phyloP scores from a whole-genome alignment of 805 yeast species.

The Yamadazyma laniorum region DNA sequence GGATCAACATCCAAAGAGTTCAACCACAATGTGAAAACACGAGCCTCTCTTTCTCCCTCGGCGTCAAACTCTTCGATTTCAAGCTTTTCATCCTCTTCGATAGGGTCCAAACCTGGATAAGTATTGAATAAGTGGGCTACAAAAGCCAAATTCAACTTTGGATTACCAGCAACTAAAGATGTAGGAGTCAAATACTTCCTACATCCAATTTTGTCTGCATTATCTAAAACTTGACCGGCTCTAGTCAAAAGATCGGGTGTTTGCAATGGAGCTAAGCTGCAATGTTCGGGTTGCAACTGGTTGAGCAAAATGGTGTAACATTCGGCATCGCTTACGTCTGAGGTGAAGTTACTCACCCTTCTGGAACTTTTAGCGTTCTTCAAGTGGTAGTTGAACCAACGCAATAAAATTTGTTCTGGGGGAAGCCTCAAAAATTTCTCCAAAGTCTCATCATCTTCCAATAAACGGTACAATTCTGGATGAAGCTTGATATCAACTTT shows the following conservation, averaged over 20 bases:
- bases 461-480: conserved; percentile 90
- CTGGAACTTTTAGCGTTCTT: conserved; percentile 89
- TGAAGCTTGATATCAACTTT: conserved; percentile 95
- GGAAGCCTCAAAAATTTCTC: conserved; percentile 96
- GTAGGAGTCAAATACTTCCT: conserved; percentile 94
- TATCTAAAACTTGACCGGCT: conserved; percentile 81
- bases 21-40: conserved; percentile 97
- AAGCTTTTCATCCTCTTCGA: conserved; percentile 85
- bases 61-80: conserved; percentile 98
- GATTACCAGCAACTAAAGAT: conserved; percentile 92
- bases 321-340: conserved; percentile 92
- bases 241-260: conserved; percentile 71
- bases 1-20: conserved; percentile 96
- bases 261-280: conserved; percentile 81
- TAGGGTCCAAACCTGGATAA: conserved; percentile 93
- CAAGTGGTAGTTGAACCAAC: conserved; percentile 97
- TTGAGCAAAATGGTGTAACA: conserved; percentile 86
- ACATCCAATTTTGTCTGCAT: conserved; percentile 89
- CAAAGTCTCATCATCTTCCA: conserved; percentile 94
- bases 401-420: conserved; percentile 92
- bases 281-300: conserved; percentile 80
- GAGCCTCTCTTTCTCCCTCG: conserved; percentile 98
- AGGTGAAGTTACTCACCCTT: conserved; percentile 80
- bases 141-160: conserved; percentile 93
- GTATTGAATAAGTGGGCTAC: conserved; percentile 97